Evolutionary conservation across 2,329 filamentous ascomycete genomes (phyloP), one percentile per base, ranked within the genome.

Genomic region (Ophiostoma angusticollis): DNA sequence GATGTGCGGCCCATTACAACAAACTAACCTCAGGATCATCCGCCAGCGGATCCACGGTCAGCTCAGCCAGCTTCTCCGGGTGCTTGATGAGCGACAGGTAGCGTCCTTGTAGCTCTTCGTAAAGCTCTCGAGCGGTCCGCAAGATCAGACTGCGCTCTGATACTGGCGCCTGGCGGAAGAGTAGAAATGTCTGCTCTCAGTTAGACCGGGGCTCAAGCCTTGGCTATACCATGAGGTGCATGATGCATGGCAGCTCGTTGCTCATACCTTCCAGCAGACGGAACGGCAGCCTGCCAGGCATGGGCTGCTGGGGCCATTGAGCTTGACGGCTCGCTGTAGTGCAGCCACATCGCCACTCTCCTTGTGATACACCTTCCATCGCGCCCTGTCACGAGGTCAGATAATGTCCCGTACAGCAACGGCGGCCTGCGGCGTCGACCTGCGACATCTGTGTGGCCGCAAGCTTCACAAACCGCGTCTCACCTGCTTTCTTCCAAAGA

Each of bases 261-360:
- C n/a, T n/a, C n/a, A n/a, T 54, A 80, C 83, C 74, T 94, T 95
- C 89, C 89, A 96, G 59, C 82, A 93, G 27, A 93, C 71, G 3
- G 89, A 95, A 40, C 87, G 77, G 47, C 86, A 74, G 12, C 84
- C 85, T 33, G 76, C 66, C 38, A 77, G 62, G 55, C 80, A 85
- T 35, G 79, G 75, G 51, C 71, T 81, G 9, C 58, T 58, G 13
- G 69, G 57, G 14, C 71, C 70, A 50, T 76, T 70, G 46, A 70
- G 61, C 55, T 69, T 74, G 37, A 84, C 68, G n/a, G 75, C 74
- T 47, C 66, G 66, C 58, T 72, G 76, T 40, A 86, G 63, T 44
- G 77, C 70, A n/a, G 62, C 60, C 43, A 81, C 61, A 50, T 67
- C 72, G 39, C 65, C 62, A 49, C 70, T 68, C 52, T 74, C 64